Base-by-base conservation (phyloP, 768 basidiomycete species). In the Harrya chromipes region DNA sequence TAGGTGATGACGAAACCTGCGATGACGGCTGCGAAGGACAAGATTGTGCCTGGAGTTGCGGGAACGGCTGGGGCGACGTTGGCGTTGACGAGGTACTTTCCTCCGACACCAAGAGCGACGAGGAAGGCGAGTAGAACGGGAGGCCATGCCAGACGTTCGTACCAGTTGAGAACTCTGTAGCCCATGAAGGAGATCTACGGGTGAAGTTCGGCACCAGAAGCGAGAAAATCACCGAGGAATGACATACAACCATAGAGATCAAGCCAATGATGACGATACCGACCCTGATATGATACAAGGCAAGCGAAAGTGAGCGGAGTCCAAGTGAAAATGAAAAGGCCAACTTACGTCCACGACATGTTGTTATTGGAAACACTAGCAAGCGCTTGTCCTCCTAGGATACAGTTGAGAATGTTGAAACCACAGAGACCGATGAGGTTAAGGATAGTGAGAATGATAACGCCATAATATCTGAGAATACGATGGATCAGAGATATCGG, bases 221-320 rank as follows among this genome's bases (percentile, higher is more conserved):
- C 20, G 33, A 29, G 23, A 12, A 35, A 33, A 41, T 33, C 40
- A 34, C 37, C 4, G 37, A n/a, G 34, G 40, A 26, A 52, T 38
- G 47, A 74, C 72, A 49, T 61, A 81, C 72, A 20, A 85, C 52
- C 26, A 93, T 77, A 3, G 88, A 84, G 27, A 89, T 71, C 26
- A 85, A 52, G 0, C 80, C 77, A 36, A 92, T 83, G 43, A 94
- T 81, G 27, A 90, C 84, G 47, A 93, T 93, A 3, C 91, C 91
- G 23, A 94, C 82, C 43, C 85, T n/a, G n/a, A n/a, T n/a, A n/a
- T 87, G 53, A 24, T 37, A 12, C 27, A 29, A 47, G 54, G 47
- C 36, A 54, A 47, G 23, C 11, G 23, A 29, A 37, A 19, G 24
- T 67, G 31, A 62, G 47, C 0, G 12, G 2, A 29, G 12, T 17